Conservation (phyloP, 176 grass and related monocot species). For the Bonia amplexicaulis region DNA sequence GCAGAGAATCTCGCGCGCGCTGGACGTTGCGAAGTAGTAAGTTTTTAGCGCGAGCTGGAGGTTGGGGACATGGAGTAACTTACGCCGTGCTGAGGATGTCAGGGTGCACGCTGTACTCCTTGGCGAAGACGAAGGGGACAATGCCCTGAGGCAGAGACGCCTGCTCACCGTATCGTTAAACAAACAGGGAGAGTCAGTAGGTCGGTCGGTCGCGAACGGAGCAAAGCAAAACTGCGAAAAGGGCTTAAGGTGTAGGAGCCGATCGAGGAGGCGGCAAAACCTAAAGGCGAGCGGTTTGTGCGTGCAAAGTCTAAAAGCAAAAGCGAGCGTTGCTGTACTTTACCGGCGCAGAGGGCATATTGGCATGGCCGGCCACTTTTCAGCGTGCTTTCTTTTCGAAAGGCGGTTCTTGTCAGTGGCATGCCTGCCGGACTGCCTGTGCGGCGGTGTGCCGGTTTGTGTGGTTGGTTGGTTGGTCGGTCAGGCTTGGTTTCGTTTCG, state of each 20-base stretch:
- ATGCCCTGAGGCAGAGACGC: slow-evolving; percentile 89
- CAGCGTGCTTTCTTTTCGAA: neutral
- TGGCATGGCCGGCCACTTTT: slow-evolving; percentile 44
- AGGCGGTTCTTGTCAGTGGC: slow-evolving; percentile 40
- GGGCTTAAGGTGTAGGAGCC: neutral
- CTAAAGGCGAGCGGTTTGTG: neutral
- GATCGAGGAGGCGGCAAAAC: neutral
- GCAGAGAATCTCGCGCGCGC: neutral
- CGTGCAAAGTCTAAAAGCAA: slow-evolving; percentile 34
- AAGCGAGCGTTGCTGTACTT: slow-evolving; percentile 33
- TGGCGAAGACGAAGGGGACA: slow-evolving; percentile 98
- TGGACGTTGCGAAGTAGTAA: neutral
- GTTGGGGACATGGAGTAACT: neutral
- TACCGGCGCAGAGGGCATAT: slow-evolving; percentile 29
- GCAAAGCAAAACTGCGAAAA: neutral
- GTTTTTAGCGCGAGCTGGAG: neutral
- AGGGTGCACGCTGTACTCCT: slow-evolving; percentile 98
- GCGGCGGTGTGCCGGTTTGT: neutral
- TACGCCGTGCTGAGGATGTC: slow-evolving; percentile 97
- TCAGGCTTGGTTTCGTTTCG: neutral
- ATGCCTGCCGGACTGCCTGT: neutral
- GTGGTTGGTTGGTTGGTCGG: neutral
- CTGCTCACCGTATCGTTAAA: slow-evolving; percentile 32
- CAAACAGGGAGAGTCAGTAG: neutral
- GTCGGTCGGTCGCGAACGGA: neutral